Conservation (phyloP, 345 rosid species). For the Litchi chinensis region DNA sequence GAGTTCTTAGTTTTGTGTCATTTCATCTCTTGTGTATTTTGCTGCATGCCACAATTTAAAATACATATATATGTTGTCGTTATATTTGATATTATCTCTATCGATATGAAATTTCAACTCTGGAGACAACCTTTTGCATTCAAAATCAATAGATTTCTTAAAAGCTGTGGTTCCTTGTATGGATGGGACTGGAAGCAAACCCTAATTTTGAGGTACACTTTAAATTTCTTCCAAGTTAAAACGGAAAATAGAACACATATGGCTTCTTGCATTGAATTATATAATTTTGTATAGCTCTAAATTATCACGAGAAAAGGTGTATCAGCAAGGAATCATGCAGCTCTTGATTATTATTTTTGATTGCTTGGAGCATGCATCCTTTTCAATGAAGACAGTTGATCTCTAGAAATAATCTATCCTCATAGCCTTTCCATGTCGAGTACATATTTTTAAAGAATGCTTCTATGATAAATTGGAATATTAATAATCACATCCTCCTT, state of each 20-base stretch:
- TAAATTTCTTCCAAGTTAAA: neutral
- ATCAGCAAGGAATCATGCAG: neutral
- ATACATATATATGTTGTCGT: neutral
- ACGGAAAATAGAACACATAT: neutral
- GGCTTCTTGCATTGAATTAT: neutral
- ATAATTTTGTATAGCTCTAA: neutral
- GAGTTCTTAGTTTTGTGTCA: constrained; percentile 22
- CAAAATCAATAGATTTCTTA: neutral
- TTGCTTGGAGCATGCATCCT: neutral
- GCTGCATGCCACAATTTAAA: neutral
- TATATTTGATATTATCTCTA: neutral
- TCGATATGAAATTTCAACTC: neutral
- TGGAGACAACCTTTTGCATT: neutral
- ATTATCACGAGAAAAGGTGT: neutral
- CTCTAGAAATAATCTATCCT: constrained; percentile 3
- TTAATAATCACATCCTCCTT: constrained; percentile 23
- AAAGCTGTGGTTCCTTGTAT: neutral
- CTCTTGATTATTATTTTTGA: neutral
- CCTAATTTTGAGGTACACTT: neutral
- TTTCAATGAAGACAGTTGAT: constrained; percentile 10
- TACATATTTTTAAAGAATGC: neutral
- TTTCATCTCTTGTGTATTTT: neutral
- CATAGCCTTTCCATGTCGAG: neutral
- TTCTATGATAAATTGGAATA: neutral
- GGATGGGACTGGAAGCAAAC: neutral